Evolutionary conservation across 1,284 basidiomycete genomes (phyloP), one percentile per base, ranked within the genome.

Genomic region (Sparassis latifolia): DNA sequence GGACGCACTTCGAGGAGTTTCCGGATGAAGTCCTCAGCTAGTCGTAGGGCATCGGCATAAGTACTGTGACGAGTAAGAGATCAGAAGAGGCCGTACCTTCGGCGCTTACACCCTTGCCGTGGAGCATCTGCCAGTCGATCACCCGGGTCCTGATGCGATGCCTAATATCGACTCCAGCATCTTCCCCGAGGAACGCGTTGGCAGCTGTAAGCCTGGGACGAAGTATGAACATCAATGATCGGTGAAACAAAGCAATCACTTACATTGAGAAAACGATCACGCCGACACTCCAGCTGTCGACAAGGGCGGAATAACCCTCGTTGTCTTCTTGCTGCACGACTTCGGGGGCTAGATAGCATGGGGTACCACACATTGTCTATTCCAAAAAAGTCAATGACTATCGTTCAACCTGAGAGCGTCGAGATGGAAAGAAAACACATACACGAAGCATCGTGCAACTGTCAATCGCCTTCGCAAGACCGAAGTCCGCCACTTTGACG

Each of bases 201-300:
- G 76, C 58, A 59, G 84, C 82, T 0, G 86, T 84, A 27, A 92
- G 65, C 85, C 88, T 89, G 54, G 45, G 28, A 32, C 5, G 40
- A 7, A 37, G 20, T 40, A 38, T 33, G 32, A 47, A 10, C 31
- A 64, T 61, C 2, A 59, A 57, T 45, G 64, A 53, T 37, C 63
- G 55, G 27, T 62, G 38, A 49, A 48, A 43, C 10, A 35, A 9
- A 37, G 42, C 29, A 50, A n/a, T 28, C 20, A 65, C 81, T 52
- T 61, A 90, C 89, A 92, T 92, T 42, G 86, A 84, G 59, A 84
- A 97, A 1, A 96, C 80, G 49, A 97, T 95, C 12, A 95, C 91
- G 4, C 94, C 93, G 27, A 92, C 80, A 45, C 91, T 93, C 92
- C 92, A 97, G 56, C 89, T 92, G 64, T 97, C 93, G 45, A 96